These are phyloP conservation scores for Penicillium sp. DNA, from an alignment of 2,329 filamentous ascomycete species.

Conservation along the genomic window DNA sequence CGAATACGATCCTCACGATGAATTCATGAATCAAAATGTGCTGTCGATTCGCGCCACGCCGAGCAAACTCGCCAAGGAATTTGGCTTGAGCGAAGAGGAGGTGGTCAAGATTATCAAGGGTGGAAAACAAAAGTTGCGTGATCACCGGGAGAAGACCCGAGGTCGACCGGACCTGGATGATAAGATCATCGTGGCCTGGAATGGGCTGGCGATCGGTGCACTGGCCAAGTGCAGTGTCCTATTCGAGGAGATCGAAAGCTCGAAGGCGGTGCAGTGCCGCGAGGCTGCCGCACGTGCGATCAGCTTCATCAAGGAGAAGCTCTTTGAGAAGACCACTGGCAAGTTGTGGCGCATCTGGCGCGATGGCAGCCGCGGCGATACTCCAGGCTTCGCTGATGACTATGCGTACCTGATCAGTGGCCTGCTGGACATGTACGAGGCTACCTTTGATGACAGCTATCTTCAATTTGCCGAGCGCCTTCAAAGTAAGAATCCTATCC, in stretches of 20 bases:
- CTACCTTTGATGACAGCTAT: slow-evolving; percentile 69
- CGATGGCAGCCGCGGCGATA: slow-evolving; percentile 57
- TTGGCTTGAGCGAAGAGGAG: slow-evolving; percentile 65
- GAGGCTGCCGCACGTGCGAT: slow-evolving; percentile 63
- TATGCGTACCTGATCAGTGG: slow-evolving; percentile 86
- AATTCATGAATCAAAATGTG: slow-evolving; percentile 92
- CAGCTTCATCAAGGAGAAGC: slow-evolving; percentile 63
- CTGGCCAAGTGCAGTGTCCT: slow-evolving; percentile 70
- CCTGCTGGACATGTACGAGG: slow-evolving; percentile 75
- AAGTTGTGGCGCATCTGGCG: slow-evolving; percentile 70
- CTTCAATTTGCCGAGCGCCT: slow-evolving; percentile 75
- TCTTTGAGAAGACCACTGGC: slow-evolving; percentile 62
- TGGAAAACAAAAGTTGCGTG: slow-evolving; percentile 63
- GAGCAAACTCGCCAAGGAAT: slow-evolving; percentile 65
- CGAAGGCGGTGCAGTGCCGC: slow-evolving; percentile 58
- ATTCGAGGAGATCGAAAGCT: slow-evolving; percentile 56
- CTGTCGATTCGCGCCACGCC: slow-evolving; percentile 65
- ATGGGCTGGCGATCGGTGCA: slow-evolving; percentile 78
- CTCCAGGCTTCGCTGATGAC: slow-evolving; percentile 80
- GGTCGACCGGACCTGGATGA: slow-evolving; percentile 74
- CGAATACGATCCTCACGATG: slow-evolving; percentile 81
- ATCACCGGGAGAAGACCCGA: slow-evolving; percentile 68
- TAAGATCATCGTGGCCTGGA: slow-evolving; percentile 83
- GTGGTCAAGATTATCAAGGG: slow-evolving; percentile 62
- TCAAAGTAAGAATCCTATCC: slow-evolving; percentile 55